Conservation (phyloP, 352 stramenopile species). For the Peronosclerospora sorghi region DNA sequence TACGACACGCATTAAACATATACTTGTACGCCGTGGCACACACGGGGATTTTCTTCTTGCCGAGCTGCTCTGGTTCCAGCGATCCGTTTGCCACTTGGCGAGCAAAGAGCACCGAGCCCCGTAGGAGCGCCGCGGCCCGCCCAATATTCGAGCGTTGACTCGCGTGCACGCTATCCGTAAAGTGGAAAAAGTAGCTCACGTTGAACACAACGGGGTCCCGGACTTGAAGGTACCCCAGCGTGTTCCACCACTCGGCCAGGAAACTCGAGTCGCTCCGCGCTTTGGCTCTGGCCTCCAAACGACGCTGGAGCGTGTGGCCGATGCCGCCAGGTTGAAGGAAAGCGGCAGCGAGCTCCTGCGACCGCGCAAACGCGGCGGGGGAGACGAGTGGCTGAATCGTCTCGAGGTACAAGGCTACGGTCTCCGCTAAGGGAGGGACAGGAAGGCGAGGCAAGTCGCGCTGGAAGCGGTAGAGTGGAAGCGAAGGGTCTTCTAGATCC, state of each 20-base stretch:
- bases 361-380: constrained; percentile 52
- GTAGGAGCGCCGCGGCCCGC: constrained; percentile 73
- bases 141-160: constrained; percentile 52
- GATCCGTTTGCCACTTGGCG: constrained; percentile 76
- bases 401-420: constrained; percentile 83
- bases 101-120: constrained; percentile 84
- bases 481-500: constrained; percentile 44
- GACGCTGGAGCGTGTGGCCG: constrained; percentile 68
- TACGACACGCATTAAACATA: constrained; percentile 93
- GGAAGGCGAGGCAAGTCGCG: constrained; percentile 80
- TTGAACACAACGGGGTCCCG: constrained; percentile 81
- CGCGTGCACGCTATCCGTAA: constrained; percentile 47
- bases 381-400: constrained; percentile 81
- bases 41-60: constrained; percentile 82
- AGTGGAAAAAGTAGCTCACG: constrained; percentile 87
- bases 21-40: constrained; percentile 90
- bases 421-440: constrained; percentile 84
- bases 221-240: constrained; percentile 57
- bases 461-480: constrained; percentile 79
- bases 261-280: constrained; percentile 59
- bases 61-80: constrained; percentile 83
- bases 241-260: constrained; percentile 77
- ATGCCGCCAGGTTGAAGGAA: constrained; percentile 51
- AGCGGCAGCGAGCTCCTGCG: constrained; percentile 53
- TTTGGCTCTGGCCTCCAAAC: constrained; percentile 39